Percentiles rank a stretch among this genome's conserved stretches.
phyloP scores from a whole-genome alignment of 2,329 filamentous ascomycete species.

The Delphinella strobiligena region DNA sequence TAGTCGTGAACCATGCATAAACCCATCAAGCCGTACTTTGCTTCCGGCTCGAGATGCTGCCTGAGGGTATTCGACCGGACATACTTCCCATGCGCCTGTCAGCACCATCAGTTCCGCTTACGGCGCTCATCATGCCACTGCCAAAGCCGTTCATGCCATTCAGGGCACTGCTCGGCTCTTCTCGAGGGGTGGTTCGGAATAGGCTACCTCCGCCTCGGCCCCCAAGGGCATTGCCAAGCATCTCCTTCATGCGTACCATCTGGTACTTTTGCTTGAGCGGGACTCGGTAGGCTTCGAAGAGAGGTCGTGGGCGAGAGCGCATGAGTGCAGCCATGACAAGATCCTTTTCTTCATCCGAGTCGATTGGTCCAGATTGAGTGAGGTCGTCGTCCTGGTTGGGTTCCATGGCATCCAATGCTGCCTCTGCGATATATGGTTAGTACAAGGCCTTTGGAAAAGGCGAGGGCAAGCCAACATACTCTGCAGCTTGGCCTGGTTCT shows the following conservation, averaged over 20 bases:
- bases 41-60: neutral
- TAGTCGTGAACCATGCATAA: neutral
- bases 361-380: conserved; percentile 62
- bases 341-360: conserved; percentile 89
- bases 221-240: conserved; percentile 44
- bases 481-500: conserved; percentile 96
- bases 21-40: neutral
- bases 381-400: conserved; percentile 75
- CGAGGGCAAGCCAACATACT: conserved; percentile 44
- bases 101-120: conserved; percentile 2
- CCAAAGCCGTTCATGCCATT: conserved; percentile 1
- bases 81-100: neutral
- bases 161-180: neutral
- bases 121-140: conserved; percentile 4
- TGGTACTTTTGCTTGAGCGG: conserved; percentile 44
- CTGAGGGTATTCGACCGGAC: neutral
- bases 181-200: conserved; percentile 8
- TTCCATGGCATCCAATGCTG: conserved; percentile 86
- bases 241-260: conserved; percentile 51
- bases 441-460: conserved; percentile 3
- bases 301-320: conserved; percentile 64
- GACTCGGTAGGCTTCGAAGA: conserved; percentile 51
- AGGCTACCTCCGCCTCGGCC: conserved; percentile 11
- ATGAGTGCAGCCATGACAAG: conserved; percentile 69
- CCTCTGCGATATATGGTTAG: conserved; percentile 44